phyloP scores from a whole-genome alignment of 768 basidiomycete genomes.

The Lactifluus hygrophoroides region DNA sequence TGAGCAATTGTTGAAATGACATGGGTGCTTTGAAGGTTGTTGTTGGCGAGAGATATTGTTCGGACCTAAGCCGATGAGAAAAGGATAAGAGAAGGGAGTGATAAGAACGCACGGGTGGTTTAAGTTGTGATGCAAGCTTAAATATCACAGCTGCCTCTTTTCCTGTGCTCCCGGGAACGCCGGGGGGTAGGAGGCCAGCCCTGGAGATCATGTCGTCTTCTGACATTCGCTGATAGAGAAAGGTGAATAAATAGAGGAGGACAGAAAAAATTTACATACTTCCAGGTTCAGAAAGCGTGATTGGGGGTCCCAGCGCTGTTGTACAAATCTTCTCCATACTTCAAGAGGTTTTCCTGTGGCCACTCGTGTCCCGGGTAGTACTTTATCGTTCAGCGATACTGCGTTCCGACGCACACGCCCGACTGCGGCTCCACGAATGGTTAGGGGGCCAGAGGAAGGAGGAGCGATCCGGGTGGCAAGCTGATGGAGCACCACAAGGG shows the following conservation, averaged over 20 bases:
- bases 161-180: conserved; percentile 48
- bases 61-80: conserved; percentile 39
- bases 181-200: conserved; percentile 63
- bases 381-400: conserved; percentile 27
- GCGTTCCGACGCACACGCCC: conserved; percentile 57
- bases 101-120: conserved; percentile 50
- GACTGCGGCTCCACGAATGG: conserved; percentile 59
- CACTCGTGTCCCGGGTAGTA: conserved; percentile 19
- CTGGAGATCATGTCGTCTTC: conserved; percentile 72
- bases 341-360: conserved; percentile 41
- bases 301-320: conserved; percentile 63
- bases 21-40: conserved; percentile 53
- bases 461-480: conserved; percentile 34
- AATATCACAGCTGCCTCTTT: conserved; percentile 79
- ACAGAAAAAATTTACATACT: conserved; percentile 38
- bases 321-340: conserved; percentile 68
- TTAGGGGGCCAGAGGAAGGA: conserved; percentile 38
- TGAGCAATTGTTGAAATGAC: conserved; percentile 54
- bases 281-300: conserved; percentile 71
- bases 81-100: neutral
- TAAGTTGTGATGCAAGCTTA: conserved; percentile 73
- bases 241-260: conserved; percentile 3
- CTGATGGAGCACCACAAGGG: conserved; percentile 29
- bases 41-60: conserved; percentile 80
- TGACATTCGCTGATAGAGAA: conserved; percentile 52